phyloP scores from a whole-genome alignment of 331 rosid genomes.

The Arachis monticola region DNA sequence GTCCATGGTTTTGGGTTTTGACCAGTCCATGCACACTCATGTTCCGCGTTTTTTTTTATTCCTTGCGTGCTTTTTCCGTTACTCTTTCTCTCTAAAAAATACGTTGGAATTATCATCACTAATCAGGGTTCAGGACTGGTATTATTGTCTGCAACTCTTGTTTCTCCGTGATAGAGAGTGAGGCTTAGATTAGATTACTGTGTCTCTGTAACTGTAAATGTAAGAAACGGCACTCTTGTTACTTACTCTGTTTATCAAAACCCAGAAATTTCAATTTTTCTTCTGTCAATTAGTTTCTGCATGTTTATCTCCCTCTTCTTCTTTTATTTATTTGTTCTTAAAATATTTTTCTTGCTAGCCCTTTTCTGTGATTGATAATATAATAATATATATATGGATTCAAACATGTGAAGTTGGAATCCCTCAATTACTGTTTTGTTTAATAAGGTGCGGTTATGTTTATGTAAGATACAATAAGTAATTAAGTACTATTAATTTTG shows the following conservation, averaged over 20 bases:
- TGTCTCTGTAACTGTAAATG: constrained; percentile 10
- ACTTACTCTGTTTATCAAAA: background rate
- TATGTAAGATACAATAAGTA: background rate
- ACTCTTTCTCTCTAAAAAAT: background rate
- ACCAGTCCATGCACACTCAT: background rate
- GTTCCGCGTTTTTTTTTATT: background rate
- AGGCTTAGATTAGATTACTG: background rate
- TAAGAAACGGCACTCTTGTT: background rate
- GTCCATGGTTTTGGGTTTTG: constrained; percentile 5
- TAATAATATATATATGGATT: no score
- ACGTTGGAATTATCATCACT: background rate
- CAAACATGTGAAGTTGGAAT: background rate
- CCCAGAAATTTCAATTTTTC: background rate
- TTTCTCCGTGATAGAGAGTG: background rate
- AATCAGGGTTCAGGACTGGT: background rate
- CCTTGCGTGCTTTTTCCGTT: background rate
- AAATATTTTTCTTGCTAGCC: background rate
- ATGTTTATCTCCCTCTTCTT: no score
- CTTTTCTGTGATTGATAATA: constrained; percentile 3
- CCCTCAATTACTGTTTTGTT: background rate
- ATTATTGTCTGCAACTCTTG: background rate
- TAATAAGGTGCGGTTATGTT: background rate
- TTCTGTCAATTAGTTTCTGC: background rate
- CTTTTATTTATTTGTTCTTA: background rate
- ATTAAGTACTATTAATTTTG: background rate